These are phyloP conservation scores for Phytophthora sp. DNA, from an alignment of 352 stramenopile species.

Conservation along the genomic window DNA sequence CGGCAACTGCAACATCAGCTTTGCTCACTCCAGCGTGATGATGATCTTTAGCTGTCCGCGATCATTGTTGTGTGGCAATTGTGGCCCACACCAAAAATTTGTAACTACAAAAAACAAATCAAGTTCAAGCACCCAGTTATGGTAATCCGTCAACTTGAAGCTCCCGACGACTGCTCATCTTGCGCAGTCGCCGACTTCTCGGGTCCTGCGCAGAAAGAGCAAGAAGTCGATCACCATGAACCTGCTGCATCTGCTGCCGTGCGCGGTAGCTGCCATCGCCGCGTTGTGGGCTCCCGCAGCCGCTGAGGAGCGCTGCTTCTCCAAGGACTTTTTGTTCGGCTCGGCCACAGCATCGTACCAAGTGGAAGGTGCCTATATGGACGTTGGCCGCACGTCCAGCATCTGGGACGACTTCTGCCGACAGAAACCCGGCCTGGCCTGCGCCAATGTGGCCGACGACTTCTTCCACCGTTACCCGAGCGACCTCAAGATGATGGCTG, in stretches of 20 bases:
- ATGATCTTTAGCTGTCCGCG: too few species aligned
- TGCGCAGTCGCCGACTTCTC: not conserved
- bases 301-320: not conserved
- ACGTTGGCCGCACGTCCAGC: not conserved
- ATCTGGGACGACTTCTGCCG: conserved; percentile 4
- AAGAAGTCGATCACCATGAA: not conserved
- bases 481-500: conserved; percentile 4
- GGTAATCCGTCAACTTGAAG: not conserved
- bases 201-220: not conserved
- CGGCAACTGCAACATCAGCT: too few species aligned
- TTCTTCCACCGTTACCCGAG: not conserved
- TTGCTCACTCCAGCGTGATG: too few species aligned
- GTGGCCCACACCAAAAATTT: not conserved
- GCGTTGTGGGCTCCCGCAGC: not conserved
- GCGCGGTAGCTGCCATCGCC: not conserved
- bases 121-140: not conserved
- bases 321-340: not conserved
- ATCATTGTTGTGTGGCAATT: not conserved
- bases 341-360: not conserved
- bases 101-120: not conserved
- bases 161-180: too few species aligned
- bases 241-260: conserved; percentile 2
- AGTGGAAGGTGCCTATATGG: not conserved
- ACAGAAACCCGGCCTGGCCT: not conserved
- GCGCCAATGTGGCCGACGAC: conserved; percentile 1